These are phyloP conservation scores for Aphanomyces cochlioides DNA, from an alignment of 352 stramenopile species.

Conservation along the genomic window DNA sequence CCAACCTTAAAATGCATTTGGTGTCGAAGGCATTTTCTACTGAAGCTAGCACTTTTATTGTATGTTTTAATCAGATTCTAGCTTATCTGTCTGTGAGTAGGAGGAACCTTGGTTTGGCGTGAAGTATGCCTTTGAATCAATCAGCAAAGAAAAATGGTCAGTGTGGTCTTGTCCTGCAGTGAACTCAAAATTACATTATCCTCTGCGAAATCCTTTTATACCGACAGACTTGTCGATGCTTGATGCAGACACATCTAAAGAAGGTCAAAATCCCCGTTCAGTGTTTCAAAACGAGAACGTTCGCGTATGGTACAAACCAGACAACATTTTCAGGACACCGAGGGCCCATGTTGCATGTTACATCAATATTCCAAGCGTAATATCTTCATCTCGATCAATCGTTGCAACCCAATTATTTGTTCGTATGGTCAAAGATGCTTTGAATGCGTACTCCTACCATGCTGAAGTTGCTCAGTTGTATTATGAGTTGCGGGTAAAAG, in stretches of 20 bases:
- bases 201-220: conserved; percentile 65
- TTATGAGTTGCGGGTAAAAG: conserved; percentile 65
- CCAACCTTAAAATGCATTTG: conserved; percentile 52
- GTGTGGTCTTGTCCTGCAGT: conserved; percentile 40
- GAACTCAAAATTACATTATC: conserved; percentile 53
- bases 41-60: conserved; percentile 15
- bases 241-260: conserved; percentile 26
- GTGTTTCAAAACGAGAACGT: conserved; percentile 31
- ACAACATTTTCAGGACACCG: conserved; percentile 55
- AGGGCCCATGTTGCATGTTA: conserved; percentile 55
- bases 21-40: conserved; percentile 35
- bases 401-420: conserved; percentile 55
- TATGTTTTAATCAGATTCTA: neutral
- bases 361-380: conserved; percentile 50
- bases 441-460: conserved; percentile 74
- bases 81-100: conserved; percentile 1
- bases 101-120: conserved; percentile 65
- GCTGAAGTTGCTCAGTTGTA: conserved; percentile 67
- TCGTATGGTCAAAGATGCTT: conserved; percentile 56
- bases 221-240: conserved; percentile 63
- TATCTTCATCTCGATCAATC: conserved; percentile 40
- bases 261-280: conserved; percentile 35
- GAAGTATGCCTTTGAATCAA: conserved; percentile 44
- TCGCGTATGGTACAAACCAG: conserved; percentile 62
- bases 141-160: conserved; percentile 37